These are phyloP conservation scores for Hyaloperonospora arabidopsidis DNA, from an alignment of 352 stramenopile genomes.

Conservation along the genomic window DNA sequence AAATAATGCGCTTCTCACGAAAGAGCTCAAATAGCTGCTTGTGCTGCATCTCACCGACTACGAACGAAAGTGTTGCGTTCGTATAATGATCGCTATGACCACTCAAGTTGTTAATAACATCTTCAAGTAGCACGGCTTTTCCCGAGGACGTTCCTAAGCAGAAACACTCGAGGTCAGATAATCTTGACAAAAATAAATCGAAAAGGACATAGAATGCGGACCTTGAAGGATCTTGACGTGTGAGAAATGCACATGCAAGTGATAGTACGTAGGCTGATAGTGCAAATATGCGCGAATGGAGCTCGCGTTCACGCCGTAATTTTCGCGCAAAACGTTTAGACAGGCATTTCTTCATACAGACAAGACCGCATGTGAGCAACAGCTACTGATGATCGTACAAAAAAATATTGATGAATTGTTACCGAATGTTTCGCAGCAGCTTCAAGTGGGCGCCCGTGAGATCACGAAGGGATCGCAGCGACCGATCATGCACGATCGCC, in stretches of 20 bases:
- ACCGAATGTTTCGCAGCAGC: conserved; percentile 72
- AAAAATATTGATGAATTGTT: conserved; percentile 1
- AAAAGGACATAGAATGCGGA: conserved; percentile 8
- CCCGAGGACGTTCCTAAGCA: conserved; percentile 12
- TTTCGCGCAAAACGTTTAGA: conserved; percentile 37
- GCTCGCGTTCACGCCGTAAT: conserved; percentile 50
- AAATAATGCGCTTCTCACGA: too few relatives aligned
- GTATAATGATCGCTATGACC: conserved; percentile 58
- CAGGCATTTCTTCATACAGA: conserved; percentile 42
- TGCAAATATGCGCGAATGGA: conserved; percentile 79
- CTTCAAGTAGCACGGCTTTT: conserved; percentile 77
- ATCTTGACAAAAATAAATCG: too few relatives aligned
- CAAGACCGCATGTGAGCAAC: conserved; percentile 4
- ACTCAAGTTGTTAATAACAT: conserved; percentile 79
- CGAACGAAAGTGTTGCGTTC: conserved; percentile 62
- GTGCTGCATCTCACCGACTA: conserved; percentile 77
- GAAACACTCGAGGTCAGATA: too few relatives aligned
- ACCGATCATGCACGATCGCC: conserved; percentile 69
- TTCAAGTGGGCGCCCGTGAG: conserved; percentile 51
- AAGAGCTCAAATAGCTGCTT: conserved; percentile 32
- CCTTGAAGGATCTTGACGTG: conserved; percentile 78
- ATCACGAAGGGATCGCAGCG: conserved; percentile 70
- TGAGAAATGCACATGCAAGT: conserved; percentile 83
- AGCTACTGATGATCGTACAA: too few relatives aligned
- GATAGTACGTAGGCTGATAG: conserved; percentile 86